These are phyloP conservation scores for Saccharata proteae DNA, from an alignment of 2,329 filamentous ascomycete species.

Conservation along the genomic window DNA sequence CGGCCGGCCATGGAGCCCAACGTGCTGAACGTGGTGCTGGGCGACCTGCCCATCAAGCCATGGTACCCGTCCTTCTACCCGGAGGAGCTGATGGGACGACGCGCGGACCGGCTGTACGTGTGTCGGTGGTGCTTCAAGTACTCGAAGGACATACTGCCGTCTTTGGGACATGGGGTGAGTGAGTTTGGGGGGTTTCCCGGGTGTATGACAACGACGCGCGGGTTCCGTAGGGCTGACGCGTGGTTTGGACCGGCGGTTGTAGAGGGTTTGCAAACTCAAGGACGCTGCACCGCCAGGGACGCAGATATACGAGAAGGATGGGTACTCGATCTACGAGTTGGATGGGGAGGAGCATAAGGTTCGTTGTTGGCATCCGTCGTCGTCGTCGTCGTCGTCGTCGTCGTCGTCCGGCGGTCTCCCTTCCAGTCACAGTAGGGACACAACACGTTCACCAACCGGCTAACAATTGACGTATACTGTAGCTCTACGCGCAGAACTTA, in stretches of 20 bases:
- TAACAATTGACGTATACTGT: neutral
- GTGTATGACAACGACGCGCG: neutral
- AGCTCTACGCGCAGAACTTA: slow-evolving; percentile 84
- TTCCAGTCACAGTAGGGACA: neutral
- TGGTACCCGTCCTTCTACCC: slow-evolving; percentile 91
- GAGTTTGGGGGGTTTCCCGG: slow-evolving; percentile 5
- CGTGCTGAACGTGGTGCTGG: slow-evolving; percentile 76
- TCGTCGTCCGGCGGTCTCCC: no score
- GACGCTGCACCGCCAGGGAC: slow-evolving; percentile 47
- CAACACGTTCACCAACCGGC: neutral
- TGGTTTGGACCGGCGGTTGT: slow-evolving; percentile 1
- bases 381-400: no score
- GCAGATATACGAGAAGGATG: slow-evolving; percentile 65
- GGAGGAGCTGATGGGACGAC: slow-evolving; percentile 44
- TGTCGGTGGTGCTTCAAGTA: slow-evolving; percentile 95
- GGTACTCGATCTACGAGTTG: slow-evolving; percentile 82
- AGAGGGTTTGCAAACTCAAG: slow-evolving; percentile 33
- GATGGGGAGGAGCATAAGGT: slow-evolving; percentile 72
- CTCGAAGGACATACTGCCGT: slow-evolving; percentile 42
- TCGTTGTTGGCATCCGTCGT: slow-evolving; percentile 3
- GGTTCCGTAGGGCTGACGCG: neutral
- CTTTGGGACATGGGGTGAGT: slow-evolving; percentile 34
- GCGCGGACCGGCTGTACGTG: slow-evolving; percentile 55
- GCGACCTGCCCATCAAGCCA: slow-evolving; percentile 69
- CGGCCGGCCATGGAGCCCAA: slow-evolving; percentile 48